Conservation (phyloP, 257 asterid genomes). For the Primulina eburnea region DNA sequence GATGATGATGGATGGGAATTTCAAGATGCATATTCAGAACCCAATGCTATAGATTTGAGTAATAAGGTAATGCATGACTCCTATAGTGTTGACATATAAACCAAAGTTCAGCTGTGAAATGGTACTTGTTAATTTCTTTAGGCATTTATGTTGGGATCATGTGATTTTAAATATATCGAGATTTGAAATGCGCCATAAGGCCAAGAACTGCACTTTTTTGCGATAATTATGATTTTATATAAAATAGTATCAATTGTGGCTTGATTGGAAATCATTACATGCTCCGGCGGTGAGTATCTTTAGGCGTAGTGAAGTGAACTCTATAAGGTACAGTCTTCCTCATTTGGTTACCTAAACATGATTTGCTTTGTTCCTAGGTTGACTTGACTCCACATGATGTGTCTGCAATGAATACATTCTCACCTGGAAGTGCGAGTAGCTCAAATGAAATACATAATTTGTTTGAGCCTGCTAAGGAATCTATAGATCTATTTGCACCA, state of each 20-base stretch:
- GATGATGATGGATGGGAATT: conserved; percentile 71
- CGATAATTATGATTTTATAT: conserved; percentile 13
- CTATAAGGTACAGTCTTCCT: conserved; percentile 6
- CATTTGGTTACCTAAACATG: conserved; percentile 33
- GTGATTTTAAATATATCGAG: conserved; percentile 20
- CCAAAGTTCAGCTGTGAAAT: conserved; percentile 21
- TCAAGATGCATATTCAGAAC: conserved; percentile 55
- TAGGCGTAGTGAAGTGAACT: conserved; percentile 15
- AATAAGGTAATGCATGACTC: conserved; percentile 40
- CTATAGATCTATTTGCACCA: conserved; percentile 29
- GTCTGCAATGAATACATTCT: conserved; percentile 34
- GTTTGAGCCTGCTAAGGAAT: conserved; percentile 39
- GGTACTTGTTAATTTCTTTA: conserved; percentile 12
- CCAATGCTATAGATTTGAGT: conserved; percentile 26
- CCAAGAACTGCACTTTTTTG: conserved; percentile 18
- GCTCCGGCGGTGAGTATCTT: conserved; percentile 6
- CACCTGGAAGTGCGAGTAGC: conserved; percentile 32
- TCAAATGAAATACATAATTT: conserved; percentile 31
- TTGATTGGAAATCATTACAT: conserved; percentile 16
- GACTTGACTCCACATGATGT: conserved; percentile 29
- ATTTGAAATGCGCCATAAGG: conserved; percentile 10
- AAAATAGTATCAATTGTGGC: conserved; percentile 1
- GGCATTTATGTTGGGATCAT: conserved; percentile 17
- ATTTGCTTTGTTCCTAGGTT: conserved; percentile 44
- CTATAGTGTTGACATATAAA: not conserved